A percentile compares a stretch with the other conserved stretches of the same genome.
phyloP scores from a whole-genome alignment of 306 rosid genomes.

The Cucumis sativus region Cucumber_9930_V3 NC_026655.2:6692001-6692500 shows the following conservation, averaged over 20 bases:
- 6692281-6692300: neutral
- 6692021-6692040: neutral
- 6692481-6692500: conserved; percentile 25
- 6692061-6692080: neutral
- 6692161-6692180: neutral
- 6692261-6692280: neutral
- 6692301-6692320: neutral
- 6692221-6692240: neutral
- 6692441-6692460: conserved; percentile 28
- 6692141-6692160: neutral
- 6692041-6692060: neutral
- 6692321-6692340: neutral
- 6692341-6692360: neutral
- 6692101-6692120: neutral
- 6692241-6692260: neutral
- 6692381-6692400: conserved; percentile 10
- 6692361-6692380: neutral
- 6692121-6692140: neutral
- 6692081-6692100: neutral
- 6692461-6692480: conserved; percentile 21
- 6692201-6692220: neutral
- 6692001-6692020: neutral
- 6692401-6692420: conserved; percentile 17
- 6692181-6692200: neutral
- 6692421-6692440: conserved; percentile 39